Evolutionary conservation across 73 alveolate genomes (phyloP).

Genomic region (Blepharisma japonicum): DNA sequence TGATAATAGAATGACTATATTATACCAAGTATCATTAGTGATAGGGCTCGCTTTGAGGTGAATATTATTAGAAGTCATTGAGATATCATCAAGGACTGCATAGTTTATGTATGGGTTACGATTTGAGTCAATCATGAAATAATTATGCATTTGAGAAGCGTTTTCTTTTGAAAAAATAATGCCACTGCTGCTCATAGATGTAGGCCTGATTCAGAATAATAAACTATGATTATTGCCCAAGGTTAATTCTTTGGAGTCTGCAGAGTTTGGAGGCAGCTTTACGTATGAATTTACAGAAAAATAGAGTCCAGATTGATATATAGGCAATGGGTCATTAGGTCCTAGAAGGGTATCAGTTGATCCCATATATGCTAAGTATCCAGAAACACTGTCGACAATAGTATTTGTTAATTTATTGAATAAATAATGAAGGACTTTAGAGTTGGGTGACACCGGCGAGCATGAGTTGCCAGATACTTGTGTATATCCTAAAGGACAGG

Average conservation of each 20-base stretch:
- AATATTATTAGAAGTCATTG: too few species aligned
- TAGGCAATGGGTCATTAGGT: conserved; percentile 16
- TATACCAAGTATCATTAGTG: too few species aligned
- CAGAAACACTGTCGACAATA: not conserved
- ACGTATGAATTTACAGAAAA: not conserved
- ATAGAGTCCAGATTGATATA: conserved; percentile 7
- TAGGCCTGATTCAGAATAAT: not conserved
- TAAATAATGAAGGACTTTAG: not conserved
- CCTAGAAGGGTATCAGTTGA: not conserved
- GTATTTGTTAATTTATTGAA: not conserved
- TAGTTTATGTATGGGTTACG: too few species aligned
- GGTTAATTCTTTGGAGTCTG: not conserved
- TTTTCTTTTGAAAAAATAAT: too few species aligned
- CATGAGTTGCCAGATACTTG: not conserved
- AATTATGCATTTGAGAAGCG: too few species aligned
- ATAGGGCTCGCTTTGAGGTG: too few species aligned
- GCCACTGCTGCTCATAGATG: too few species aligned
- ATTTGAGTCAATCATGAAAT: too few species aligned
- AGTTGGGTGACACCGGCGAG: not conserved
- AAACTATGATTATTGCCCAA: conserved; percentile 17
- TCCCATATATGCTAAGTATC: not conserved
- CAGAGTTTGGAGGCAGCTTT: not conserved
- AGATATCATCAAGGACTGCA: too few species aligned
- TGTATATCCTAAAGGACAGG: conserved; percentile 19
- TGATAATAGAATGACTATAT: too few species aligned